Conservation (phyloP, 2,329 filamentous ascomycete species). For the Iodosphaeria phyllophila region DNA sequence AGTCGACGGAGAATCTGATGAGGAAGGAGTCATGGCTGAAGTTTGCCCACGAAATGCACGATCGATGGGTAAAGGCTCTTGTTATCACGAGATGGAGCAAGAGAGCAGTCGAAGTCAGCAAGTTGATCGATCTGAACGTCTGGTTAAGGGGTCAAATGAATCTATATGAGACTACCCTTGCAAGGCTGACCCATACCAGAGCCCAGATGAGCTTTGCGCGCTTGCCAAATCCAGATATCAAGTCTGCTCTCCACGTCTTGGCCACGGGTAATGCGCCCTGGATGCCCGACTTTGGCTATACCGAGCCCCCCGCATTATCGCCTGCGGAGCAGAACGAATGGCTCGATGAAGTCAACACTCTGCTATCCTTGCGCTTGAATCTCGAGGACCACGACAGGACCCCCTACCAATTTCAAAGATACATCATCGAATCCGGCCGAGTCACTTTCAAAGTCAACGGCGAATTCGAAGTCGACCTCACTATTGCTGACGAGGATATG, state of each 20-base stretch:
- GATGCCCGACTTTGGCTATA: constrained; percentile 70
- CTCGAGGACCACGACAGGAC: constrained; percentile 62
- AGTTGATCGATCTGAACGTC: constrained; percentile 69
- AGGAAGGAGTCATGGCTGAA: constrained; percentile 63
- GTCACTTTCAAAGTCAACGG: constrained; percentile 69
- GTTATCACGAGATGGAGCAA: constrained; percentile 84
- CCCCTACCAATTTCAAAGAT: constrained; percentile 60
- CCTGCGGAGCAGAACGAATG: constrained; percentile 54
- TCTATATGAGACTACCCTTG: constrained; percentile 39
- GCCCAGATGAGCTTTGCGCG: constrained; percentile 52
- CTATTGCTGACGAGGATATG: constrained; percentile 71
- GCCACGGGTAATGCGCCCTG: constrained; percentile 59
- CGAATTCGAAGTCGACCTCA: constrained; percentile 88
- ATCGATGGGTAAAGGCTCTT: constrained; percentile 81
- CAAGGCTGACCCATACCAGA: constrained; percentile 53
- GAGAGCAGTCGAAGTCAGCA: constrained; percentile 60
- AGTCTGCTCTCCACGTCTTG: constrained; percentile 72
- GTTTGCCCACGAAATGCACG: constrained; percentile 63
- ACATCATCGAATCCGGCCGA: constrained; percentile 65
- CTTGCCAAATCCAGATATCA: constrained; percentile 76
- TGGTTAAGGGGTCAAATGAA: constrained; percentile 49
- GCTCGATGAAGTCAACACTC: constrained; percentile 65
- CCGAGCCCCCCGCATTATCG: constrained; percentile 53
- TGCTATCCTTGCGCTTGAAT: constrained; percentile 67
- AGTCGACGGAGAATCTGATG: constrained; percentile 43